Base-by-base conservation (phyloP, 176 grass and related monocot species). In the Poa annua region DNA sequence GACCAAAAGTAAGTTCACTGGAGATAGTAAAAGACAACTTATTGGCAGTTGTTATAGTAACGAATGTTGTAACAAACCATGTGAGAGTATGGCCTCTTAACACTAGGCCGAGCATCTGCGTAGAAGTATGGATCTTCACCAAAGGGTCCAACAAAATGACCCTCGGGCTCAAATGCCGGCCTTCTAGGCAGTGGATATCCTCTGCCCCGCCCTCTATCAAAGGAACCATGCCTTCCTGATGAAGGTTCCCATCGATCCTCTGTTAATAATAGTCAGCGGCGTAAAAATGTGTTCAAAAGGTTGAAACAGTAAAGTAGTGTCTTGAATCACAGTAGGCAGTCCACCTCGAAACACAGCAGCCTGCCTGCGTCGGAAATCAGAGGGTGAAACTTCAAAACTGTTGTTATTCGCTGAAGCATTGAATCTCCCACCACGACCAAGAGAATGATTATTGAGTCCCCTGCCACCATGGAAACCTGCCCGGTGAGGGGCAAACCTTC, bases 381-480 rank as follows among this genome's bases (percentile, higher is more conserved):
- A 55, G 51, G 65, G 56, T 25, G 79, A 73, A 68, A 21, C 57
- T 74, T 86, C 83, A 70, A 78, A 24, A 54, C 26, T 85, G 74
- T 32, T 84, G 78, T 53, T 55, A 38, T 78, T 80, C 44, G 35
- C 22, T 45, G 63, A 24, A 78, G 81, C 48, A 41, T 41, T 22
- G 51, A 81, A 89, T 55, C 88, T 66, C 42, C 79, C 88, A 19
- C 83, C 38, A 70, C 83, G 81, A 73, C 47, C 47, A 57, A 24
- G 65, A 47, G 79, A 34, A 66, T 71, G 73, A 24, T 65, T 47
- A 66, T 32, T 86, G 55, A 78, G 82, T 73, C 79, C 72, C 49
- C 88, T 82, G 20, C 79, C 66, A 82, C 79, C 88, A 25, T 86
- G 79, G 60, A 89, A 89, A 45, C 79, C 88, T 77, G 83, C 79